Evolutionary conservation across 805 yeast genomes (phyloP), one percentile per base, ranked within the genome.

Genomic region (Torulaspora indica): DNA sequence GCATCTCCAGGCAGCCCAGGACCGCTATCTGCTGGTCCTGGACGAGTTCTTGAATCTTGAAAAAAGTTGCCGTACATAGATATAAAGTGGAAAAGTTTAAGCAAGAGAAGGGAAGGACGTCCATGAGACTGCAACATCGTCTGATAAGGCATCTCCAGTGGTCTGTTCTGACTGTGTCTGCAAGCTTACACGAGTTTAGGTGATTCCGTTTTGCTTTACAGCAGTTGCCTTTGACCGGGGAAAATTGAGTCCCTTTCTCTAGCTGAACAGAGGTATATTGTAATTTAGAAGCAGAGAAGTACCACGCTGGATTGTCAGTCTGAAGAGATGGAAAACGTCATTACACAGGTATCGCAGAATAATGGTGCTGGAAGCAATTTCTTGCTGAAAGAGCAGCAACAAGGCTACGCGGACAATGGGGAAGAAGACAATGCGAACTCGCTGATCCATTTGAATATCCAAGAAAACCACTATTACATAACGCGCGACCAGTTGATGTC

Each of bases 401-500:
- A 60, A 23, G 38, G 35, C 9, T 25, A 42, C 32, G 3, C 10
- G n/a, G 24, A 43, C 23, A 38, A 46, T 18, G 48, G 42, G 15
- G 45, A 53, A 35, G 69, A 68, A 45, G 75, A 77, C 35, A 49
- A 55, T 38, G 70, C 68, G 41, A 74, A 76, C 41, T 80, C 90
- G 5, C 75, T 79, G 48, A 85, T 91, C 43, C 81, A 78, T 58
- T 72, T 91, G 67, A 81, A 86, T 57, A 75, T 91, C 42, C 77
- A 96, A 39, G 96, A 95, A 14, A 67, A 67, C 13, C 68, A 73
- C 49, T 88, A 90, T 64, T 78, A 79, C 39, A 81, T 93, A 38
- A 81, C 95, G 4, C 74, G 96, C 49, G 95, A 87, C 55, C 96
- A 88, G 61, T 74, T 93, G 53, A 82, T 90, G 87, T 80, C 88